Percentiles rank a stretch among this genome's conserved stretches.
phyloP scores from a whole-genome alignment of 306 rosid genomes.

The Echinosophora koreensis region DNA sequence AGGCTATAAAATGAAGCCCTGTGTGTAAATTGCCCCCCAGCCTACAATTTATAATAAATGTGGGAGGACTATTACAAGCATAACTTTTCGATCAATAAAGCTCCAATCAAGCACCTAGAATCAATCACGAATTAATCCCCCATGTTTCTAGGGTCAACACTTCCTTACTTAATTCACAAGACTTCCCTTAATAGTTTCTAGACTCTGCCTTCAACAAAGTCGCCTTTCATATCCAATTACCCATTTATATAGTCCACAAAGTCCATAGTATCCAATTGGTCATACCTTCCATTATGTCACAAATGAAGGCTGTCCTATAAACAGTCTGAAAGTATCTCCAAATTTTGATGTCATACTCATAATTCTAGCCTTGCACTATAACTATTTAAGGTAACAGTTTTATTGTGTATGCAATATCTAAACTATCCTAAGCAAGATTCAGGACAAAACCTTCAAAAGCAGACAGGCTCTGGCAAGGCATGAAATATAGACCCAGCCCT shows the following conservation, averaged over 20 bases:
- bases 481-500: conserved; percentile 33
- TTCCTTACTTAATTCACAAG: conserved; percentile 21
- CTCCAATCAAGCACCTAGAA: neutral
- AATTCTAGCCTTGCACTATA: conserved; percentile 1
- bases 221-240: neutral
- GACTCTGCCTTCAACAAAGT: neutral
- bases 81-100: neutral
- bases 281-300: conserved; percentile 7
- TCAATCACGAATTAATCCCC: conserved; percentile 2
- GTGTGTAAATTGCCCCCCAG: neutral
- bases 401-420: conserved; percentile 16
- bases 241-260: neutral
- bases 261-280: neutral
- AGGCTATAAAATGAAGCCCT: neutral
- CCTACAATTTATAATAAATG: conserved; percentile 18
- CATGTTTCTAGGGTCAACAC: conserved; percentile 6
- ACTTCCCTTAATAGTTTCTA: conserved; percentile 18
- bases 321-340: conserved; percentile 4
- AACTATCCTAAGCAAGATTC: conserved; percentile 26
- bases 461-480: conserved; percentile 31
- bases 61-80: conserved; percentile 3
- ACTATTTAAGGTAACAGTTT: neutral
- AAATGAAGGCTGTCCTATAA: conserved; percentile 14
- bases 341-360: conserved; percentile 1
- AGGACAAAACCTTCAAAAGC: conserved; percentile 29